Percentiles rank a stretch among this genome's conserved stretches.
Evolutionary conservation across 78 protist species (phyloP).

Genomic region (Andalucia godoyi): DNA sequence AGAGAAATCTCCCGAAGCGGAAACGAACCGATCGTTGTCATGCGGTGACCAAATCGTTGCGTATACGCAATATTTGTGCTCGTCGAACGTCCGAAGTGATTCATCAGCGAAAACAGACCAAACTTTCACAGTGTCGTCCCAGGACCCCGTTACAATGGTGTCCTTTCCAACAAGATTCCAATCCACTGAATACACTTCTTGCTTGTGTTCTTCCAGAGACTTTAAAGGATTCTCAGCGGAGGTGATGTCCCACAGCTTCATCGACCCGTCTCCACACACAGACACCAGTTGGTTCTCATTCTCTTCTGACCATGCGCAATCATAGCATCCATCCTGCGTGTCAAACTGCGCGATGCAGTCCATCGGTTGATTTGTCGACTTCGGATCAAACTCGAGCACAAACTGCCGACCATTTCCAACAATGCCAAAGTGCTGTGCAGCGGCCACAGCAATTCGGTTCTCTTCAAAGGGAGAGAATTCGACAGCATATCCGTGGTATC

Average conservation of each 20-base stretch:
- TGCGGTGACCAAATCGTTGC: slow-evolving; percentile 53
- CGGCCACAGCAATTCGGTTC: slow-evolving; percentile 43
- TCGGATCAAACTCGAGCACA: no score
- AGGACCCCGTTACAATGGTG: slow-evolving; percentile 37
- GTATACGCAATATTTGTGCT: slow-evolving; percentile 63
- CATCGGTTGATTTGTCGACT: slow-evolving; percentile 12
- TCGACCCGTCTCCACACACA: slow-evolving; percentile 60
- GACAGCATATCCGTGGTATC: slow-evolving; percentile 1
- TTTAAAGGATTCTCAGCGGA: neutral
- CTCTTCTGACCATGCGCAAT: slow-evolving; percentile 57
- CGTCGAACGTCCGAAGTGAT: slow-evolving; percentile 33
- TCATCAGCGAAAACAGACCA: slow-evolving; percentile 20
- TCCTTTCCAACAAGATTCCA: slow-evolving; percentile 44
- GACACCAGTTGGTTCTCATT: slow-evolving; percentile 39
- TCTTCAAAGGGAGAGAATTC: slow-evolving; percentile 56
- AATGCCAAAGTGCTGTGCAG: slow-evolving; percentile 66
- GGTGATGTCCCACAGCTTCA: slow-evolving; percentile 47
- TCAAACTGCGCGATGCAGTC: slow-evolving; percentile 16
- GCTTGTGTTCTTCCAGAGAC: slow-evolving; percentile 35
- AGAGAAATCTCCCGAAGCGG: slow-evolving; percentile 55
- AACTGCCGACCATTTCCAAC: slow-evolving; percentile 63
- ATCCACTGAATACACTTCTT: slow-evolving; percentile 53
- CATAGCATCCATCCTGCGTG: slow-evolving; percentile 58
- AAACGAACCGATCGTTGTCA: slow-evolving; percentile 32
- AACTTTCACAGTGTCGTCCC: slow-evolving; percentile 47